These are phyloP conservation scores for Diaporthe humulicola DNA, from an alignment of 2,329 filamentous ascomycete species.

Conservation along the genomic window DNA sequence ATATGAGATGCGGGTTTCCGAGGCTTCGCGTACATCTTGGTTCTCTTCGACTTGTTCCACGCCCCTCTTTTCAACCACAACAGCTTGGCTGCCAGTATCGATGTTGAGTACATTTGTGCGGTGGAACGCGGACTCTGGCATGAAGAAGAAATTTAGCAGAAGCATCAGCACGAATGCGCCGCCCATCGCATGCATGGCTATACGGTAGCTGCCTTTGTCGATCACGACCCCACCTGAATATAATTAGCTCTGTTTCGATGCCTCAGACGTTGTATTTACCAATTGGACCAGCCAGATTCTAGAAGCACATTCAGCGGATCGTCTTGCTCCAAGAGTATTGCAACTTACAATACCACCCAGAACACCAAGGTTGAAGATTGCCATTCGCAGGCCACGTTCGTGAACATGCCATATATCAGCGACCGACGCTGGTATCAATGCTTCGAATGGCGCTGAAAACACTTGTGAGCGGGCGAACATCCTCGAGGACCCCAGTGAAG, in stretches of 20 bases:
- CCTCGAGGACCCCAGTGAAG: background rate
- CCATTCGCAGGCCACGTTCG: conserved; percentile 54
- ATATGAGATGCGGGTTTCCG: background rate
- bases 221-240: conserved; percentile 53
- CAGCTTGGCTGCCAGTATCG: conserved; percentile 46
- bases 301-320: background rate
- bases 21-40: background rate
- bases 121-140: conserved; percentile 56
- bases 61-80: conserved; percentile 40
- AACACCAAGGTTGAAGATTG: conserved; percentile 57
- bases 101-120: conserved; percentile 48
- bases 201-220: conserved; percentile 50
- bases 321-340: background rate
- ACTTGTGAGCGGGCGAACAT: background rate
- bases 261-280: conserved; percentile 44
- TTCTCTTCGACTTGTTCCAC: conserved; percentile 34
- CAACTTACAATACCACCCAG: conserved; percentile 51
- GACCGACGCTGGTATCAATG: conserved; percentile 55
- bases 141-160: conserved; percentile 55
- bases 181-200: conserved; percentile 54
- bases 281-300: conserved; percentile 54
- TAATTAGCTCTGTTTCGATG: background rate
- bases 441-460: conserved; percentile 51
- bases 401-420: conserved; percentile 59
- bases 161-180: conserved; percentile 53